Evolutionary conservation across 768 basidiomycete species (phyloP).

Genomic region (Leccinum obscurum): DNA sequence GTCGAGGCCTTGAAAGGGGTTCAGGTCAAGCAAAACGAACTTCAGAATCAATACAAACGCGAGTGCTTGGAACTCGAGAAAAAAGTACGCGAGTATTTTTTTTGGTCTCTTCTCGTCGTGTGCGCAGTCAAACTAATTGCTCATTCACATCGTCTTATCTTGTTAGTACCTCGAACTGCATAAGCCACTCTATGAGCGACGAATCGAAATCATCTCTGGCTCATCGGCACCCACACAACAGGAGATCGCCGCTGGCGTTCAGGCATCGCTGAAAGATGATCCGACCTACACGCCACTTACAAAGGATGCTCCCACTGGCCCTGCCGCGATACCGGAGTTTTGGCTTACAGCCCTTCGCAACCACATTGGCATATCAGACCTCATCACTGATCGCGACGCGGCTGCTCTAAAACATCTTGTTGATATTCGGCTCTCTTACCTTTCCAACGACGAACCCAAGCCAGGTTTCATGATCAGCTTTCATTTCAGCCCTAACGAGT

Average conservation of each 20-base stretch:
- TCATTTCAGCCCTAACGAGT: constrained; percentile 79
- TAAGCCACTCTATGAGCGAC: constrained; percentile 84
- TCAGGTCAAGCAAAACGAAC: constrained; percentile 86
- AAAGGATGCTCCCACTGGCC: constrained; percentile 45
- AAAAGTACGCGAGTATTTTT: constrained; percentile 57
- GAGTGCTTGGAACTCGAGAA: constrained; percentile 96
- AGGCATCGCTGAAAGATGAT: constrained; percentile 73
- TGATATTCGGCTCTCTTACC: constrained; percentile 81
- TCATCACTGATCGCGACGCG: constrained; percentile 93
- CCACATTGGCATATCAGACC: constrained; percentile 79
- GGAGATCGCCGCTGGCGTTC: constrained; percentile 82
- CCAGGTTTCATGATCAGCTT: constrained; percentile 94
- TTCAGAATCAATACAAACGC: constrained; percentile 89
- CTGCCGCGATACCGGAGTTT: constrained; percentile 79
- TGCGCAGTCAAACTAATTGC: constrained; percentile 10
- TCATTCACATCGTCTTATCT: constrained; percentile 6
- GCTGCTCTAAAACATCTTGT: constrained; percentile 78
- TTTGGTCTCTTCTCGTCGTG: constrained; percentile 11
- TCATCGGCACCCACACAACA: constrained; percentile 67
- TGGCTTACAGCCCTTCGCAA: constrained; percentile 97
- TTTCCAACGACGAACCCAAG: constrained; percentile 60
- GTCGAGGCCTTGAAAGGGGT: constrained; percentile 93
- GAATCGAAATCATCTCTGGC: constrained; percentile 82
- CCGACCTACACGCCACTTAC: constrained; percentile 64
- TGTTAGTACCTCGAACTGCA: constrained; percentile 71